Base-by-base conservation (phyloP, 306 rosid genomes). In the Rosa persica region DNA sequence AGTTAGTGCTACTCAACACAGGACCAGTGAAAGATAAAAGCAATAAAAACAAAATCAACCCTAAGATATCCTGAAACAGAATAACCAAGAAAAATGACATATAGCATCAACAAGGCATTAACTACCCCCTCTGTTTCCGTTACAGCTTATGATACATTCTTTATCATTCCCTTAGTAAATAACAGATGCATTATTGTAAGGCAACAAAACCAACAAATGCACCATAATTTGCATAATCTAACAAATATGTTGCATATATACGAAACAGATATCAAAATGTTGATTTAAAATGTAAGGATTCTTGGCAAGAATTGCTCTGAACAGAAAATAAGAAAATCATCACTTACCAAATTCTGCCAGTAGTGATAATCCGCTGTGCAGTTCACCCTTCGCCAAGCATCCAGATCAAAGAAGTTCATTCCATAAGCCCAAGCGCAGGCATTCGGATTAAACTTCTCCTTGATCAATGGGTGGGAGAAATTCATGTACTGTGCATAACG, bases 401-500 rank as follows among this genome's bases (percentile, higher is more conserved):
- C 96, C 79, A 92, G 74, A 89, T 92, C 97, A 80, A 92, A 92
- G 83, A 90, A 90, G 84, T 92, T 92, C 97, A 92, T 92, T 71
- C 96, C 97, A 83, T 92, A 90, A 66, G 97, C 97, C 97, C 97
- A 92, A 4, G 96, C 97, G 22, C 97, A 92, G 6, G 95, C 86
- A 74, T 92, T 92, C 16, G 97, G 97, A 74, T 89, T 87, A 72
- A 92, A 92, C 81, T 80, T 89, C 78, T 89, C 90, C 85, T 89
- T 90, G 51, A 92, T 92, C 86, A 90, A 83, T 9, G 97, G 97
- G 75, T 92, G 95, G 2, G 97, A 92, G 90, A 92, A 92, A 80
- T 92, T 92, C 96, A 92, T 90, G 86, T 90, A 92, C 81, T 92
- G 96, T 3, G 96, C 93, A 76, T 90, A 92, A 48, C 97, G 82